phyloP scores from a whole-genome alignment of 768 basidiomycete species.

The Antrodiella citrinella region DNA sequence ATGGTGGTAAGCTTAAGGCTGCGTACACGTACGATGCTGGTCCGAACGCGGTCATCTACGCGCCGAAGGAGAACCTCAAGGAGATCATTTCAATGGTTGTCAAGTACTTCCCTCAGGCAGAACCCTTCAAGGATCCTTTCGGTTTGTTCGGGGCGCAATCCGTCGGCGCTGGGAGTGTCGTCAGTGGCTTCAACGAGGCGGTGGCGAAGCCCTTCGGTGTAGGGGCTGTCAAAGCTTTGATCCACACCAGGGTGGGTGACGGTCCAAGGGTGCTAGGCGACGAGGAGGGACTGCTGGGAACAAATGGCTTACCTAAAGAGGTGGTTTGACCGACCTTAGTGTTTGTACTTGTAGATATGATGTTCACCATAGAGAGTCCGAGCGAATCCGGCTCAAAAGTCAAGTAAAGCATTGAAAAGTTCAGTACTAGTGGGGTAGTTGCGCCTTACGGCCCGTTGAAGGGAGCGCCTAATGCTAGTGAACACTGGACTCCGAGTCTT shows the following conservation, averaged over 20 bases:
- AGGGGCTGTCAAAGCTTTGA: conserved; percentile 81
- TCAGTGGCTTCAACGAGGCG: conserved; percentile 68
- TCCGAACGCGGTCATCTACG: conserved; percentile 97
- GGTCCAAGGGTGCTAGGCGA: conserved; percentile 67
- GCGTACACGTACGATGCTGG: conserved; percentile 99
- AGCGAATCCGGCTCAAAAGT: no score
- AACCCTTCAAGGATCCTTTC: conserved; percentile 71
- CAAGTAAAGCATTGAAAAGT: no score
- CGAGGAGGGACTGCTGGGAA: conserved; percentile 58
- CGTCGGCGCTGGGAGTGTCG: conserved; percentile 41
- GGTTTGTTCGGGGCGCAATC: conserved; percentile 41
- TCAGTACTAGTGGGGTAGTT: no score
- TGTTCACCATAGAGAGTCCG: no score
- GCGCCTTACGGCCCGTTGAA: no score
- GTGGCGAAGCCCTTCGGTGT: conserved; percentile 67
- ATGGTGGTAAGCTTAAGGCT: conserved; percentile 58
- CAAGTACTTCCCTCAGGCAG: conserved; percentile 82
- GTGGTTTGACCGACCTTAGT: neutral
- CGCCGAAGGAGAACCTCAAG: conserved; percentile 65
- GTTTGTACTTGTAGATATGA: no score
- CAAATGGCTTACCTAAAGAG: conserved; percentile 59
- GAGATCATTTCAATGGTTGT: conserved; percentile 72
- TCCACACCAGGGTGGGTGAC: conserved; percentile 89
- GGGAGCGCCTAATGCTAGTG: no score
- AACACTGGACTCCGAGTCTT: no score